A percentile compares a stretch with the other conserved stretches of the same genome.
These are phyloP conservation scores for Epichloe sibirici DNA, from an alignment of 2,329 filamentous ascomycete genomes.

Conservation along the genomic window DNA sequence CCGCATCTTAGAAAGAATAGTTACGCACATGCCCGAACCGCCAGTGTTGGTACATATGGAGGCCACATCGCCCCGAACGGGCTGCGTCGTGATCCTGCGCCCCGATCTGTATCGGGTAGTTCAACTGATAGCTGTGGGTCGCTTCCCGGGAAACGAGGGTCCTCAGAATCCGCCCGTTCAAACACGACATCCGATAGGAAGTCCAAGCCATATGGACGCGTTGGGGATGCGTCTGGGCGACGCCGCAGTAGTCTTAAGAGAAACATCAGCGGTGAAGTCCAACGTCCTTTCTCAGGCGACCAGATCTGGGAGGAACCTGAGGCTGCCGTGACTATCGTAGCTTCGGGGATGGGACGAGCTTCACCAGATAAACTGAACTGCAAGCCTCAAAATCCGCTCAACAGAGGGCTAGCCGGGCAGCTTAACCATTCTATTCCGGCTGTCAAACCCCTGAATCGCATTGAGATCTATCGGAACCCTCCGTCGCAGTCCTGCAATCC, in stretches of 20 bases:
- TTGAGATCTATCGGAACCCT: slow-evolving; percentile 76
- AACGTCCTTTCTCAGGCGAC: slow-evolving; percentile 58
- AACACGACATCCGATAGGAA: slow-evolving; percentile 13
- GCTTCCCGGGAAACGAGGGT: slow-evolving; percentile 19
- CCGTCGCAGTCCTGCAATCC: slow-evolving; percentile 75
- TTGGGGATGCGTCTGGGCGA: slow-evolving; percentile 29
- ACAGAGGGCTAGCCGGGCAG: slow-evolving; percentile 27
- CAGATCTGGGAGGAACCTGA: slow-evolving; percentile 86
- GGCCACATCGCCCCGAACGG: slow-evolving; percentile 27
- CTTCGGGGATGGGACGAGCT: slow-evolving; percentile 16
- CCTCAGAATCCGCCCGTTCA: slow-evolving; percentile 13
- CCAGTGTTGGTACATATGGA: slow-evolving; percentile 41
- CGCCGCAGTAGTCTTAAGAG: slow-evolving; percentile 55
- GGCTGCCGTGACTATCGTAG: slow-evolving; percentile 12
- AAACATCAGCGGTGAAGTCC: slow-evolving; percentile 57
- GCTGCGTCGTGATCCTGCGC: slow-evolving; percentile 28
- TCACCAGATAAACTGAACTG: slow-evolving; percentile 20
- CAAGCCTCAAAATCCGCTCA: slow-evolving; percentile 21
- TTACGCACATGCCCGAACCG: slow-evolving; percentile 54
- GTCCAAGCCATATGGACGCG: slow-evolving; percentile 29
- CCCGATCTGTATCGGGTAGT: slow-evolving; percentile 39
- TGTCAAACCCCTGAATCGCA: slow-evolving; percentile 30
- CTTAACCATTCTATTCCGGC: slow-evolving; percentile 23
- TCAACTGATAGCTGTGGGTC: slow-evolving; percentile 36
- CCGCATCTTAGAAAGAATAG: slow-evolving; percentile 59